Base-by-base conservation (phyloP, 2,329 filamentous ascomycete genomes). In the Thermoascus crustaceus region DNA sequence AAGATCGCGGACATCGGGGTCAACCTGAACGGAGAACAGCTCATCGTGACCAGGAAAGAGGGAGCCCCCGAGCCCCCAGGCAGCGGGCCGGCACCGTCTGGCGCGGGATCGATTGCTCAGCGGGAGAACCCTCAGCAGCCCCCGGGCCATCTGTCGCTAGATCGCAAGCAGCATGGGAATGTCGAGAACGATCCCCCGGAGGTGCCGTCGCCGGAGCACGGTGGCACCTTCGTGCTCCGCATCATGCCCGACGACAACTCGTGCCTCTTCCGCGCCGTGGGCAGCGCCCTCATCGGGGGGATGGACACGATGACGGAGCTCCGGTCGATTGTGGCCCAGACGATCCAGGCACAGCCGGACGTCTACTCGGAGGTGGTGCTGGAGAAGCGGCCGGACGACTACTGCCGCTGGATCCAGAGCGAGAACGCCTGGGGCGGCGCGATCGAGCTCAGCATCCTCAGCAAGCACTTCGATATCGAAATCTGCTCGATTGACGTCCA, bases 191-290 rank as follows among this genome's bases (percentile, higher is more conserved):
- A 82, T 43, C 75, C 77, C 1, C 78, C 78, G 0, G 76, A 80
- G 48, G 60, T 82, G 1, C 63, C 70, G 0, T 66, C 80, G 0
- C 69, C 75, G 5, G 64, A 70, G 18, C 71, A 75, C 32, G 64
- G 64, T 20, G 75, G 74, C 30, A 73, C 69, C 1, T 59, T 75
- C 11, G 82, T 93, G 6, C 73, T 95, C 11, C 81, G 89, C 9
- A 85, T 96, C 33, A 95, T 96, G 89, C 86, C 88, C 4, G 89
- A 95, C 54, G 89, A 96, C 60, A 95, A 95, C 61, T 86, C 80
- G 39, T 96, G 89, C 63, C 78, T 96, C 52, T 96, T 95, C 61
- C 83, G 87, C 18, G 88, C 89, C 0, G 79, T 96, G 30, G 84
- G 85, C 10, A 82, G 80, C 35, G 83, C 83, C 3, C 72, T 94